A percentile compares a stretch with the other conserved stretches of the same genome.
Conservation (phyloP, 331 rosid species). For the Prunus yedoensis region DNA sequence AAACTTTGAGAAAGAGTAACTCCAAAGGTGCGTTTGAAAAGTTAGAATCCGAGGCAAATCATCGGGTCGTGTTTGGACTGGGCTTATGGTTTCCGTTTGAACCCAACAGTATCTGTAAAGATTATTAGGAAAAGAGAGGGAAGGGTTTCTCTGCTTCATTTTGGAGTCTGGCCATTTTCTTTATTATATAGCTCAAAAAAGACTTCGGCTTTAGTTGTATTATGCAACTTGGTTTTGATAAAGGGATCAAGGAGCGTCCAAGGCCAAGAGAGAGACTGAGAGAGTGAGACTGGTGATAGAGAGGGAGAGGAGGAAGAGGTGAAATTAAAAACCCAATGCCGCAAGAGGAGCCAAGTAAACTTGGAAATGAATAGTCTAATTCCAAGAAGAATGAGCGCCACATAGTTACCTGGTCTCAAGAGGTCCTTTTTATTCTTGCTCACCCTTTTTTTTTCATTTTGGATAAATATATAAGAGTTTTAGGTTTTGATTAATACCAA, state of each 20-base stretch:
- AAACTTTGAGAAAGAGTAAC: background rate
- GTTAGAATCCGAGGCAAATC: conserved; percentile 84
- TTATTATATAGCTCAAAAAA: conserved; percentile 28
- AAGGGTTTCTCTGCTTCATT: conserved; percentile 37
- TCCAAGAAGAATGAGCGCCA: conserved; percentile 99
- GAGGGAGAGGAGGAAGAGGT: conserved; percentile 17
- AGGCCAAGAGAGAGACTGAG: conserved; percentile 31
- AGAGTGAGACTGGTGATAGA: conserved; percentile 9
- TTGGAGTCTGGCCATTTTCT: conserved; percentile 16
- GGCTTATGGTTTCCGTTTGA: conserved; percentile 57
- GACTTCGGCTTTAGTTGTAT: conserved; percentile 49
- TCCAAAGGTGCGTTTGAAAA: conserved; percentile 48
- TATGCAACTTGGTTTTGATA: conserved; percentile 67
- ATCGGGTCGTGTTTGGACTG: conserved; percentile 29
- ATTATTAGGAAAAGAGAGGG: conserved; percentile 46
- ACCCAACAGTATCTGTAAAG: conserved; percentile 50
- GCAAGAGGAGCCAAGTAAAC: conserved; percentile 54
- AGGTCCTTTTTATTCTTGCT: conserved; percentile 45
- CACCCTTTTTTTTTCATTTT: background rate
- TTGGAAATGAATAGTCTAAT: conserved; percentile 64
- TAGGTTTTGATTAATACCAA: background rate
- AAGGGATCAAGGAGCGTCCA: conserved; percentile 63
- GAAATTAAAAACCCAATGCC: conserved; percentile 65
- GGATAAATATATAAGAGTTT: background rate
- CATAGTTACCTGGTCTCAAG: conserved; percentile 93